A percentile compares a stretch with the other conserved stretches of the same genome.
Evolutionary conservation across 2,329 filamentous ascomycete species (phyloP).

Genomic region (Claviceps pazoutovae): DNA sequence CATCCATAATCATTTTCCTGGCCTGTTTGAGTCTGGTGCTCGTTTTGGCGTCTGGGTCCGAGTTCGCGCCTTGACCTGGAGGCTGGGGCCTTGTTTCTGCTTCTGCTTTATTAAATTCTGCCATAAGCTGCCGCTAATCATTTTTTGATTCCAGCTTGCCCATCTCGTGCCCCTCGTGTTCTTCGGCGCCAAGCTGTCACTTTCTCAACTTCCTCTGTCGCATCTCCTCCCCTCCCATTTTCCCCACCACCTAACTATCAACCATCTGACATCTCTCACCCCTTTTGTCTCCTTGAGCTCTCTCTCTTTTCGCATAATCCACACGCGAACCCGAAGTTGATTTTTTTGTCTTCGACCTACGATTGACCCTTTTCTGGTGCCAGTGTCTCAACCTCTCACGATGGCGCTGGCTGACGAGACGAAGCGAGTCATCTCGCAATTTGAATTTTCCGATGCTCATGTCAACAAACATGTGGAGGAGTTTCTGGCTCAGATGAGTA

Average conservation of each 20-base stretch:
- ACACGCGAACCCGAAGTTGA: conserved; percentile 25
- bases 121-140: not conserved
- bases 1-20: not conserved
- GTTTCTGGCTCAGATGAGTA: conserved; percentile 75
- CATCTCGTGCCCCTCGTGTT: conserved; percentile 36
- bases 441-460: conserved; percentile 68
- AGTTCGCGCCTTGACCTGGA: not conserved
- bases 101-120: conserved; percentile 21
- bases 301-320: conserved; percentile 17
- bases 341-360: conserved; percentile 37
- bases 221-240: conserved; percentile 6
- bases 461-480: conserved; percentile 71
- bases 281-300: conserved; percentile 17
- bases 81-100: not conserved
- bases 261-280: not conserved
- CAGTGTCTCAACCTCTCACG: conserved; percentile 39
- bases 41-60: not conserved
- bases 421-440: conserved; percentile 66
- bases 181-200: conserved; percentile 31
- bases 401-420: conserved; percentile 59
- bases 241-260: conserved; percentile 6
- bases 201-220: conserved; percentile 11
- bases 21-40: not conserved
- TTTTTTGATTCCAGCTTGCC: conserved; percentile 25
- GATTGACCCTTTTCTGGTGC: conserved; percentile 39